Base-by-base conservation (phyloP, 805 yeast species). In the Cyberlindnera maritima region DNA sequence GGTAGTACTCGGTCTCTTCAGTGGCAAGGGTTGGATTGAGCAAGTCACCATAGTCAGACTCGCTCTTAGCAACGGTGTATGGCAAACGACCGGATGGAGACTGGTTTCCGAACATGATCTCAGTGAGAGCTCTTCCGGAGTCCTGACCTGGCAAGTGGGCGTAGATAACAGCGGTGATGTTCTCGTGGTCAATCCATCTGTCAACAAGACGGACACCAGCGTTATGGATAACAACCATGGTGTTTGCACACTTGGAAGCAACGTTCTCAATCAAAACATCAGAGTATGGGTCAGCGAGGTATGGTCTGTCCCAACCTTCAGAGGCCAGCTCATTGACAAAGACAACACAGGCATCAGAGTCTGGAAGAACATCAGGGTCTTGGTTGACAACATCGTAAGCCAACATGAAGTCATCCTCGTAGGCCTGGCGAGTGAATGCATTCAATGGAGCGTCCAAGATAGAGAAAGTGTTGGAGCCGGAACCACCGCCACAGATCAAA, bases 1-100 rank as follows among this genome's bases (percentile, higher is more conserved):
- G 46, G 13, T 66, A 66, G 41, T 63, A 49, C 17, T 50, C 50
- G 6, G 56, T 53, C n/a, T 60, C 57, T 29, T 60, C 65, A 31
- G 65, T 10, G 20, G 44, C 37, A 15, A 14, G 29, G 13, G 28
- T 19, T 29, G 48, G 48, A 29, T 35, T 9, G 17, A 45, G 19
- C 20, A 40, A 12, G 10, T 12, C 5, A 18, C 44, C 44, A n/a
- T 45, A 45, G 38, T 45, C 48, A 10, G 43, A 26, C 28, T 35
- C 48, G 19, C 40, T 39, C 44, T 40, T 45, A 18, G 44, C 48
- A 35, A 45, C 44, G 19, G 48, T 45, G 44, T 45, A 45, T 29
- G 44, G 48, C 17, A 45, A 31, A 29, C 48, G 36, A 7, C 48
- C 48, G 17, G 48, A 45, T 36, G 48, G 48, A 3, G 48, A 45